Percentiles rank a stretch among this genome's conserved stretches.
Evolutionary conservation across 2,329 filamentous ascomycete species (phyloP).

Genomic region (Exophiala spinifera): DNA sequence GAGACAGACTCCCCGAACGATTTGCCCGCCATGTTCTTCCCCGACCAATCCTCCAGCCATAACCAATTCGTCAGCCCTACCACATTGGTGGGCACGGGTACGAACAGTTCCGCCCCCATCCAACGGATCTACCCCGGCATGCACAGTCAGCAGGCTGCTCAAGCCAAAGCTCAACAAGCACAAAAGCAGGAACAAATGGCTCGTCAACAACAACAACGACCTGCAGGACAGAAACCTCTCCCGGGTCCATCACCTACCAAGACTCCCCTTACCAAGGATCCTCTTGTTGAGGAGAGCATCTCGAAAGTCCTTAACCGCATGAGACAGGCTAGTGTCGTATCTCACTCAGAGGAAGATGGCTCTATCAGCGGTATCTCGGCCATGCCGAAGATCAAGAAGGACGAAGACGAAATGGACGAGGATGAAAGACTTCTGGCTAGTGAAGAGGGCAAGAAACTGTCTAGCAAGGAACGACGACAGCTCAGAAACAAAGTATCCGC

Average conservation of each 20-base stretch:
- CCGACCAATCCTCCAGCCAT: conserved; percentile 39
- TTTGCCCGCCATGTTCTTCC: conserved; percentile 63
- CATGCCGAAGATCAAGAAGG: conserved; percentile 75
- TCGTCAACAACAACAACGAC: conserved; percentile 50
- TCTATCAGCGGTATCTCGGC: conserved; percentile 36
- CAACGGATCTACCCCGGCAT: conserved; percentile 88
- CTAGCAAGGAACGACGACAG: conserved; percentile 92
- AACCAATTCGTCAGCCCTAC: conserved; percentile 70
- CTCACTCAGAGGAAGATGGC: conserved; percentile 51
- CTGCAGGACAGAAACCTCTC: conserved; percentile 27
- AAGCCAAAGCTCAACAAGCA: conserved; percentile 60
- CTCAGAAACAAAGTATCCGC: conserved; percentile 99
- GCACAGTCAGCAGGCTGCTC: conserved; percentile 83
- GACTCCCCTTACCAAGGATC: conserved; percentile 52
- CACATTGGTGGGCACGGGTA: conserved; percentile 54
- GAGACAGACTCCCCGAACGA: conserved; percentile 58
- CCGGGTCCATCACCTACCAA: conserved; percentile 33
- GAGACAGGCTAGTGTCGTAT: conserved; percentile 66
- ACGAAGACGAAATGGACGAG: conserved; percentile 98
- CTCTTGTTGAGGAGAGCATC: conserved; percentile 86
- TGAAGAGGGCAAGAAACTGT: conserved; percentile 98
- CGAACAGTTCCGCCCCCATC: conserved; percentile 44
- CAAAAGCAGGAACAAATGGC: conserved; percentile 61
- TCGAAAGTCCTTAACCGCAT: conserved; percentile 89
- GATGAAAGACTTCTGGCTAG: conserved; percentile 92